phyloP scores from a whole-genome alignment of 192 early-diverging fungal genomes.

The Backusella mclennaniae region DNA sequence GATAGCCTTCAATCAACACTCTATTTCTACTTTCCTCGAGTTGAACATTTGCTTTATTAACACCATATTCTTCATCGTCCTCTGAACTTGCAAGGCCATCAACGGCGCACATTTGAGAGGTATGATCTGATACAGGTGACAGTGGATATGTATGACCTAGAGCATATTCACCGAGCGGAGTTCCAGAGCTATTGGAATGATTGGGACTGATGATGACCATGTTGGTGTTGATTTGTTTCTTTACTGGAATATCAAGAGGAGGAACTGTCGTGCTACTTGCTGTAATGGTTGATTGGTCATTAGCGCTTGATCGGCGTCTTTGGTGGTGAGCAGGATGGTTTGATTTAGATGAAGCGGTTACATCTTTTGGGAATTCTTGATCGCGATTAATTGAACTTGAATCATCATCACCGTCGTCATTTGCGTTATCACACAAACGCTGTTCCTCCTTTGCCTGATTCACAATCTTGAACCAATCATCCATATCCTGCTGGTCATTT shows the following conservation, averaged over 20 bases:
- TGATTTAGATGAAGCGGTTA: slow-evolving; percentile 29
- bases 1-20: slow-evolving; percentile 50
- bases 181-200: background rate
- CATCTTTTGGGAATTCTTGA: slow-evolving; percentile 32
- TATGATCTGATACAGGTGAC: slow-evolving; percentile 28
- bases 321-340: slow-evolving; percentile 18
- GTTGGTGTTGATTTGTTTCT: background rate
- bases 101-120: slow-evolving; percentile 15
- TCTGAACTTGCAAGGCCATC: slow-evolving; percentile 35
- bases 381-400: slow-evolving; percentile 26
- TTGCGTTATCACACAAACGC: slow-evolving; percentile 15
- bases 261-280: background rate
- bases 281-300: background rate
- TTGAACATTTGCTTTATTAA: slow-evolving; percentile 31
- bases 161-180: slow-evolving; percentile 18
- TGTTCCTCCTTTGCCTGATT: slow-evolving; percentile 50
- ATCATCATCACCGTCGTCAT: slow-evolving; percentile 18
- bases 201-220: background rate
- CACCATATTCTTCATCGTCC: slow-evolving; percentile 31
- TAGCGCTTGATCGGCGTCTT: slow-evolving; percentile 17
- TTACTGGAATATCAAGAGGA: slow-evolving; percentile 24
- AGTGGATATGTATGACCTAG: slow-evolving; percentile 26
- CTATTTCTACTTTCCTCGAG: slow-evolving; percentile 45
- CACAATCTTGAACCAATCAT: slow-evolving; percentile 74
- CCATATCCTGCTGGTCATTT: slow-evolving; percentile 48